Evolutionary conservation across 305 asterid species (phyloP).

Genomic region (Fraxinus latifolia): DNA sequence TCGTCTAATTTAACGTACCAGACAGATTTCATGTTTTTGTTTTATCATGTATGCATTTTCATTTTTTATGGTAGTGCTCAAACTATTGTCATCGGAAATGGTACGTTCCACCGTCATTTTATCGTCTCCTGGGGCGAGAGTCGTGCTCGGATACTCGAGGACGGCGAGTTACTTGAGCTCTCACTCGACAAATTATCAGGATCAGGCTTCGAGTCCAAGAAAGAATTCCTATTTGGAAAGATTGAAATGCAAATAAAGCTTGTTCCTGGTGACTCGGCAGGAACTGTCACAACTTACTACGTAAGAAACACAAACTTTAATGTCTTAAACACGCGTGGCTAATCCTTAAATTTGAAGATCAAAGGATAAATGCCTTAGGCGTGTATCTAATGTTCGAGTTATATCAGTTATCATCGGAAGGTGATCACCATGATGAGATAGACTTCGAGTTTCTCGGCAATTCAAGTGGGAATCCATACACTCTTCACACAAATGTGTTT

Average conservation of each 20-base stretch:
- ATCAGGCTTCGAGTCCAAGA: constrained; percentile 57
- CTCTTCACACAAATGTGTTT: constrained; percentile 59
- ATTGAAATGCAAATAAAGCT: constrained; percentile 63
- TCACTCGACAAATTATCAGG: constrained; percentile 50
- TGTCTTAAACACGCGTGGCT: background rate
- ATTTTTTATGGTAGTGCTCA: constrained; percentile 15
- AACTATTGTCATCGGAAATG: constrained; percentile 33
- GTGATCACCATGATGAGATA: constrained; percentile 57
- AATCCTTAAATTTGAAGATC: background rate
- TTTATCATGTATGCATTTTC: background rate
- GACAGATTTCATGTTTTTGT: background rate
- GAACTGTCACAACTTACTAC: constrained; percentile 63
- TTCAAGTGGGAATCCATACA: constrained; percentile 56
- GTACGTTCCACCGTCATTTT: constrained; percentile 49
- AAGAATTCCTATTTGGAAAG: constrained; percentile 46
- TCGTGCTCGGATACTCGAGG: constrained; percentile 34
- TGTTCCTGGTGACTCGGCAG: constrained; percentile 59
- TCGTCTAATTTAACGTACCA: background rate
- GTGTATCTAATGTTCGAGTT: background rate
- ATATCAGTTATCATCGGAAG: constrained; percentile 46
- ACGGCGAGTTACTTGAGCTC: constrained; percentile 53
- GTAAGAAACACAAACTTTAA: constrained; percentile 28
- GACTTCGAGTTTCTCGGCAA: constrained; percentile 69
- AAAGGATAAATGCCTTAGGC: background rate
- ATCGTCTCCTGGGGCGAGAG: constrained; percentile 54